A percentile compares a stretch with the other conserved stretches of the same genome.
phyloP scores from a whole-genome alignment of 2,329 filamentous ascomycete genomes.

The Fusarium acutatum region DNA sequence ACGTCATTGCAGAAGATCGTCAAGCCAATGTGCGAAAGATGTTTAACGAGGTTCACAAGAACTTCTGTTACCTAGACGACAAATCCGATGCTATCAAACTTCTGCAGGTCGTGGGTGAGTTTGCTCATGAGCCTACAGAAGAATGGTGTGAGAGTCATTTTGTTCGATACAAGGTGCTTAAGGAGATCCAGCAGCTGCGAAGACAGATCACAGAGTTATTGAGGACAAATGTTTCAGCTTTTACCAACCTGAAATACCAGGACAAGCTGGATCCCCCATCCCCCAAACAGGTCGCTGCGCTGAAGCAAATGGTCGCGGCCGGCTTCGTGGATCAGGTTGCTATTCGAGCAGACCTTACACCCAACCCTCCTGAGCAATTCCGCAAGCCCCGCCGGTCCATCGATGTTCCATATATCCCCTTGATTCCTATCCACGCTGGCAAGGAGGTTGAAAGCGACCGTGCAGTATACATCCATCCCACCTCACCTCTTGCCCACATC shows the following conservation, averaged over 20 bases:
- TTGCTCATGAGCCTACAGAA: constrained; percentile 76
- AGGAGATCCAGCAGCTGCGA: constrained; percentile 85
- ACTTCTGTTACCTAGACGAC: constrained; percentile 83
- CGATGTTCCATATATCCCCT: constrained; percentile 89
- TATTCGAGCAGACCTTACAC: constrained; percentile 87
- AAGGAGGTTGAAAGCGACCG: constrained; percentile 60
- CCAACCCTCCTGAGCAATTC: constrained; percentile 71
- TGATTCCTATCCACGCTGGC: constrained; percentile 70
- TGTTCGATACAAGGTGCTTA: constrained; percentile 85
- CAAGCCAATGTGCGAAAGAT: constrained; percentile 69
- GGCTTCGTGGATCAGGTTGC: constrained; percentile 96
- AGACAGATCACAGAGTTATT: constrained; percentile 85
- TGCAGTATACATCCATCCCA: constrained; percentile 87
- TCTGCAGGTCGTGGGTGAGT: constrained; percentile 87
- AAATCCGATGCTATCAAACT: constrained; percentile 89
- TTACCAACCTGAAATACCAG: constrained; percentile 62
- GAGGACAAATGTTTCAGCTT: constrained; percentile 75
- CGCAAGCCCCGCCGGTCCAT: constrained; percentile 85
- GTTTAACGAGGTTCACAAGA: constrained; percentile 77
- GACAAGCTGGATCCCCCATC: constrained; percentile 68
- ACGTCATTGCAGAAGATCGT: constrained; percentile 75
- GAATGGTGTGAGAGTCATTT: constrained; percentile 85
- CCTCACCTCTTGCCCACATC: constrained; percentile 78
- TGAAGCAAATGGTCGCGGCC: constrained; percentile 91
- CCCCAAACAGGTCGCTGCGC: constrained; percentile 75